Conservation (phyloP, 2,329 filamentous ascomycete genomes). For the Raffaelea deltoideospora region DNA sequence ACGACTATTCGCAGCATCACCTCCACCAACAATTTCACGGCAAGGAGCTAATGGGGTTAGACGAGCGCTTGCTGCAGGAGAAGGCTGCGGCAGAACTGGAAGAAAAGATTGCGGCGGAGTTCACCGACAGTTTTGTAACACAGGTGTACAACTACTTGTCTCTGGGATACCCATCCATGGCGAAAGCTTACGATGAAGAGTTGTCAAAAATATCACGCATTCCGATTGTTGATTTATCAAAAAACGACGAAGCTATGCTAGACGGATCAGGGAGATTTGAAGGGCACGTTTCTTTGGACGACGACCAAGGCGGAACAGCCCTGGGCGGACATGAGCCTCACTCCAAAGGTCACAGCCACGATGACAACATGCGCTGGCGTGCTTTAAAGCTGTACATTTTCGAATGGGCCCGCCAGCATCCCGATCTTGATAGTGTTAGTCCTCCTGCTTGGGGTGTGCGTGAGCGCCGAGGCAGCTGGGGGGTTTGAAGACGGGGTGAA, state of each 20-base stretch:
- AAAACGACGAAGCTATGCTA: no score
- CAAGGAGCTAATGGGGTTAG: constrained; percentile 35
- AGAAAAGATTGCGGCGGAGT: constrained; percentile 48
- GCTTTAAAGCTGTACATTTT: constrained; percentile 70
- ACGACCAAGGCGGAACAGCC: constrained; percentile 19
- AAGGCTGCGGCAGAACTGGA: constrained; percentile 34
- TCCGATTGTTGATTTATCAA: constrained; percentile 52
- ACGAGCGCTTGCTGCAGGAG: constrained; percentile 33
- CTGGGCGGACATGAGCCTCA: neutral
- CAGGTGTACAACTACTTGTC: constrained; percentile 97
- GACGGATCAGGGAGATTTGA: constrained; percentile 29
- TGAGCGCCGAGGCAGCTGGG: constrained; percentile 58
- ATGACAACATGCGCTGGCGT: constrained; percentile 59
- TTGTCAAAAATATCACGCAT: constrained; percentile 67
- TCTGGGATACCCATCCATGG: constrained; percentile 77
- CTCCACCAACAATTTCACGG: no score
- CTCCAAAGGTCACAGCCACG: constrained; percentile 19
- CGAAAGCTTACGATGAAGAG: constrained; percentile 71
- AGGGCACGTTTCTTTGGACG: constrained; percentile 62
- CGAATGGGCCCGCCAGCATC: constrained; percentile 84
- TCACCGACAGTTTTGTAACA: constrained; percentile 72
- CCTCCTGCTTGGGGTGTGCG: constrained; percentile 53
- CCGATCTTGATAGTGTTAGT: constrained; percentile 47
- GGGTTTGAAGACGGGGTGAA: no score
- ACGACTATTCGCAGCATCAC: no score